A percentile compares a stretch with the other conserved stretches of the same genome.
Evolutionary conservation across 1,284 basidiomycete species (phyloP).

Genomic region (Rhodotorula sp.): DNA sequence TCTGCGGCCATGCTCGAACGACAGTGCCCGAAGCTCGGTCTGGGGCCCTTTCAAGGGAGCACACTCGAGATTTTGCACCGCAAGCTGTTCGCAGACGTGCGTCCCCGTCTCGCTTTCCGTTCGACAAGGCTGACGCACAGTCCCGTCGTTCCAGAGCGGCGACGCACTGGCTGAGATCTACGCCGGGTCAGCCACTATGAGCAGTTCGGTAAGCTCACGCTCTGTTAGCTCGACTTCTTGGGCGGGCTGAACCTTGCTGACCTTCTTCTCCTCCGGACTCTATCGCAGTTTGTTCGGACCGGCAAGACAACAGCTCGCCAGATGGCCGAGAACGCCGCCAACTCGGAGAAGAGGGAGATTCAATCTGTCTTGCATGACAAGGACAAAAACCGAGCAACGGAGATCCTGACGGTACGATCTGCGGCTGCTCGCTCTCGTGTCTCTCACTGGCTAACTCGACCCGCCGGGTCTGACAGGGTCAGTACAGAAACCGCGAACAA

Average conservation of each 20-base stretch:
- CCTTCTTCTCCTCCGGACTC: too few relatives aligned
- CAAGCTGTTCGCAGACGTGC: slow-evolving; percentile 77
- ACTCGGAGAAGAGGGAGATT: not conserved
- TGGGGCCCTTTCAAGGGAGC: slow-evolving; percentile 50
- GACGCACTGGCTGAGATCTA: slow-evolving; percentile 65
- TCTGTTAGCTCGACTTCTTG: too few relatives aligned
- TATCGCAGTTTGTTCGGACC: slow-evolving; percentile 17
- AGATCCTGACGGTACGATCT: slow-evolving; percentile 19
- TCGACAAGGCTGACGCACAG: not conserved
- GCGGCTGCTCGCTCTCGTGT: too few relatives aligned
- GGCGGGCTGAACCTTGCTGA: not conserved
- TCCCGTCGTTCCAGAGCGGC: slow-evolving; percentile 48
- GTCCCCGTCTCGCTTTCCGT: not conserved
- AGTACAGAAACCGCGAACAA: not conserved
- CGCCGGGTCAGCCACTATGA: slow-evolving; percentile 90
- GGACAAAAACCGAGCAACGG: slow-evolving; percentile 12
- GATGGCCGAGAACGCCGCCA: slow-evolving; percentile 8
- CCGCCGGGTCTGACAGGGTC: not conserved
- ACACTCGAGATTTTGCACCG: slow-evolving; percentile 79
- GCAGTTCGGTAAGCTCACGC: slow-evolving; percentile 56
- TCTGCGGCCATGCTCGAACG: slow-evolving; percentile 68
- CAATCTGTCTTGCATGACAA: slow-evolving; percentile 5
- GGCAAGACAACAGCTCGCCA: slow-evolving; percentile 1
- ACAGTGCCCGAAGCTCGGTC: slow-evolving; percentile 42
- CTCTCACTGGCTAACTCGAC: too few relatives aligned